A percentile compares a stretch with the other conserved stretches of the same genome.
These are phyloP conservation scores for Metarhizium brunneum DNA, from an alignment of 2,329 filamentous ascomycete genomes.

Conservation along the genomic window DNA sequence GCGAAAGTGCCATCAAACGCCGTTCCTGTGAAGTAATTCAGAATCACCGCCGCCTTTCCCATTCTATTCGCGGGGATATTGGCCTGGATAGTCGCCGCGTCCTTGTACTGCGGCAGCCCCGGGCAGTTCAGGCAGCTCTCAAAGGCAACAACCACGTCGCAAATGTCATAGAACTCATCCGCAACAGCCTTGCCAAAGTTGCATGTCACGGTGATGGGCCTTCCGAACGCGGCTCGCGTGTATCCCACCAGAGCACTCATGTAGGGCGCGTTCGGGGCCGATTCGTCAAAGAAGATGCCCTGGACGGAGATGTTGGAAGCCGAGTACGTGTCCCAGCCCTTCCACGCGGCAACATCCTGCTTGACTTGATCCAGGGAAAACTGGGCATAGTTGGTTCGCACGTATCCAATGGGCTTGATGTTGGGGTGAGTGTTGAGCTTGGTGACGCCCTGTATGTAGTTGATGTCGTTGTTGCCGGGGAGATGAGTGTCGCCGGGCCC, in stretches of 20 bases:
- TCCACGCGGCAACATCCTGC: constrained; percentile 12
- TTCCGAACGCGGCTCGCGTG: constrained; percentile 5
- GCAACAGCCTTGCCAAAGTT: constrained; percentile 13
- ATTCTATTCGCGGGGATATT: constrained; percentile 8
- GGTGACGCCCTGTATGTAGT: constrained; percentile 13
- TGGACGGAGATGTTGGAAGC: constrained; percentile 10
- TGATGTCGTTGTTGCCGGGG: constrained; percentile 13
- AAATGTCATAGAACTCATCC: constrained; percentile 13
- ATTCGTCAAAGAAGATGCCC: constrained; percentile 16
- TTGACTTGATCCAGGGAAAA: constrained; percentile 11
- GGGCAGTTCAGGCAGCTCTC: constrained; percentile 15
- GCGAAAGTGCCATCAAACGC: constrained; percentile 7
- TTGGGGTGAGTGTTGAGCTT: constrained; percentile 13
- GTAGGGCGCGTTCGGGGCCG: constrained; percentile 8
- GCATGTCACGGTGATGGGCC: constrained; percentile 11
- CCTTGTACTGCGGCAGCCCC: constrained; percentile 8
- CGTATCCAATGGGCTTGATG: constrained; percentile 15
- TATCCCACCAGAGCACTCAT: constrained; percentile 10
- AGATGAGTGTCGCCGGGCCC: constrained; percentile 11
- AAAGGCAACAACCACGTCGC: constrained; percentile 15
- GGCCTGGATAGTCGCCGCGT: constrained; percentile 8
- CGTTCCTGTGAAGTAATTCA: constrained; percentile 11
- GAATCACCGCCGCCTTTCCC: constrained; percentile 9
- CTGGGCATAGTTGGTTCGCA: constrained; percentile 12
- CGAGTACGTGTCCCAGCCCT: constrained; percentile 10